A percentile compares a stretch with the other conserved stretches of the same genome.
phyloP scores from a whole-genome alignment of 2,329 filamentous ascomycete genomes.

The Drechslerella stenobrocha region DNA sequence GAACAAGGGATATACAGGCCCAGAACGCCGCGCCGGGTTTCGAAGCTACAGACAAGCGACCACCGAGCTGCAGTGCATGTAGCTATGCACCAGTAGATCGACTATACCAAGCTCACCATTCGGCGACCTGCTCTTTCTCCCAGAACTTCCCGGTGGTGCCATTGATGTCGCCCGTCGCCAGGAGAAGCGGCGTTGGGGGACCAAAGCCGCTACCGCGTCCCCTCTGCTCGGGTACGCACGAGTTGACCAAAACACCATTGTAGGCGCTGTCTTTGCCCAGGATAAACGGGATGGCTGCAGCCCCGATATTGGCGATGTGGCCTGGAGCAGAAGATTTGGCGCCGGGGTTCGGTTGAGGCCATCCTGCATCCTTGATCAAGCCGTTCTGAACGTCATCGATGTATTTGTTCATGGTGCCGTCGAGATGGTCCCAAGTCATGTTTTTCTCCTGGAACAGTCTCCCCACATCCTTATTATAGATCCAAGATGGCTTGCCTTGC shows the following conservation, averaged over 20 bases:
- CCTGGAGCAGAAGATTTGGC: no score
- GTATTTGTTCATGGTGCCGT: constrained; percentile 54
- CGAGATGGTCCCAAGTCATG: constrained; percentile 53
- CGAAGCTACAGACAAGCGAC: no score
- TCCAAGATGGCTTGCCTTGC: constrained; percentile 51
- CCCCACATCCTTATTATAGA: constrained; percentile 45
- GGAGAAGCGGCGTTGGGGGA: constrained; percentile 55
- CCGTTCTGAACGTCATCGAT: neutral
- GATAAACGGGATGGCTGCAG: no score
- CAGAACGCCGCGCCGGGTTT: no score
- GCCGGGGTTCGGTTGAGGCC: constrained; percentile 32
- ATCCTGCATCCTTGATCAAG: constrained; percentile 36
- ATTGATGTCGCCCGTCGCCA: constrained; percentile 55
- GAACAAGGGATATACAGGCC: neutral
- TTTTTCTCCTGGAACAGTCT: constrained; percentile 50
- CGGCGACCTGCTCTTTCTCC: constrained; percentile 29
- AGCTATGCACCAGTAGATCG: no score
- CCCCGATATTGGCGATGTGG: constrained; percentile 55
- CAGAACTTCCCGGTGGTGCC: constrained; percentile 55
- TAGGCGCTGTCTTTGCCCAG: no score
- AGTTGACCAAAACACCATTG: constrained; percentile 54
- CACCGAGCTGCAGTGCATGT: no score
- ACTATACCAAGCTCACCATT: constrained; percentile 4
- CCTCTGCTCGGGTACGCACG: constrained; percentile 51
- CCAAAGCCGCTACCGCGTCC: constrained; percentile 51